Evolutionary conservation across 176 grass and related monocot species (phyloP), one percentile per base, ranked within the genome.

Genomic region (Triticum dicoccoides): DNA sequence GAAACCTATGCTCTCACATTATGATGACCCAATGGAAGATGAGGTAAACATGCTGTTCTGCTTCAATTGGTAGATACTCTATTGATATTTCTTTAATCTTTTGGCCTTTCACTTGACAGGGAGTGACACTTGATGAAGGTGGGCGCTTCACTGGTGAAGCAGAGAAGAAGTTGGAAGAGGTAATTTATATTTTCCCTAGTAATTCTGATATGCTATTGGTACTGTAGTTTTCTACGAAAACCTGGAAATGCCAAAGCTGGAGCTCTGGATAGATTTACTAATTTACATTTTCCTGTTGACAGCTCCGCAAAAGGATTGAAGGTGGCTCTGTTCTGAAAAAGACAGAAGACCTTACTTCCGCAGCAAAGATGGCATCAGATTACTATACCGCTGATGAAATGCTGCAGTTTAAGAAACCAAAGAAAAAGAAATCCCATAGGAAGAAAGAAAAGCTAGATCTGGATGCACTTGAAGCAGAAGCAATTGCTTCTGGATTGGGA

Each of bases 361-460:
- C 73, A 84, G 82, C 73, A 20, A 98, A 92, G 88, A 80, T 72
- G 37, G 35, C 77, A 71, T 94, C 97, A 87, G 94, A 94, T 70
- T 99, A 99, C 86, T 98, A 91, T 73, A 91, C 92, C 21, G 80
- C 86, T 49, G 90, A 96, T 21, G 94, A 96, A 90, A 96, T 98
- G 97, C 84, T 98, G 83, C 85, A 89, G 80, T 99, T 98, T 80
- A 94, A 94, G 80, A 98, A 96, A 87, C 97, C 97, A 76, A 99
- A 96, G 92, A 98, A 99, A 86, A 99, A 99, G 89, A 99, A 98
- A 89, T 99, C 90, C 17, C 73, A 96, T 81, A 92, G 97, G 44
- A 99, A 96, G 86, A 99, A 96, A 85, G 94, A 91, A 71, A 99
- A 96, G 73, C 80, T 99, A 37, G 92, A 99, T 84, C 82, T 96